A percentile compares a stretch with the other conserved stretches of the same genome.
These are phyloP conservation scores for Spinellus fusiger DNA, from an alignment of 192 early-diverging fungal species.

Conservation along the genomic window DNA sequence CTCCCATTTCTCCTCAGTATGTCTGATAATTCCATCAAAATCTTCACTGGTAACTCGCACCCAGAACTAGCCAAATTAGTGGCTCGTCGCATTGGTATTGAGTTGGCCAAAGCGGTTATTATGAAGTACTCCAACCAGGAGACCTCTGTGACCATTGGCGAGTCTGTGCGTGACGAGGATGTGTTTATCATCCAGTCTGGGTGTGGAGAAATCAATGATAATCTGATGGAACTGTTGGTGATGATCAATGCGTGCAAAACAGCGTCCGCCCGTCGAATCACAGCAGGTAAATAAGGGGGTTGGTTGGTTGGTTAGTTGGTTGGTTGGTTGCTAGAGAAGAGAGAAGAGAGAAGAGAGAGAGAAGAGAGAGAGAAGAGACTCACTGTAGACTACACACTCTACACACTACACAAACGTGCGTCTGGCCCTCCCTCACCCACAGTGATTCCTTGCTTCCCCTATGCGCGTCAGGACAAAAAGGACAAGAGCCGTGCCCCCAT, in stretches of 20 bases:
- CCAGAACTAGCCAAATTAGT: constrained; percentile 84
- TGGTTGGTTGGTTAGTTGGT: too few species aligned
- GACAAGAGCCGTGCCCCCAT: constrained; percentile 95
- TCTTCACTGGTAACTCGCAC: constrained; percentile 95
- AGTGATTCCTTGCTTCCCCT: constrained; percentile 95
- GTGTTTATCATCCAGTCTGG: constrained; percentile 96
- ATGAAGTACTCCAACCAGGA: constrained; percentile 98
- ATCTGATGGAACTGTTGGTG: constrained; percentile 95
- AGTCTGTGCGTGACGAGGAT: constrained; percentile 93
- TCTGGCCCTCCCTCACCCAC: constrained; percentile 87
- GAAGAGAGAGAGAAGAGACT: too few species aligned
- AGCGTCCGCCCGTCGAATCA: constrained; percentile 85
- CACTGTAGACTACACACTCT: too few species aligned
- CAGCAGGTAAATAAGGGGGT: constrained; percentile 51
- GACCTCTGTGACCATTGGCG: constrained; percentile 63
- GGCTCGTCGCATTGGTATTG: constrained; percentile 85
- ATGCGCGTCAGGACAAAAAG: constrained; percentile 97
- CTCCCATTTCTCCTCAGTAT: constrained; percentile 30
- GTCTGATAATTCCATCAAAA: constrained; percentile 90
- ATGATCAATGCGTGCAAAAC: constrained; percentile 95
- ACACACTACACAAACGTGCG: constrained; percentile 74
- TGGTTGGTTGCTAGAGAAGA: too few species aligned
- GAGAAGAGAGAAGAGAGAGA: too few species aligned
- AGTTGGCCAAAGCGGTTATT: constrained; percentile 86
- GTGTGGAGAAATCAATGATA: constrained; percentile 76